Evolutionary conservation across 1,284 basidiomycete species (phyloP).

Genomic region (Puccinia novopanici): DNA sequence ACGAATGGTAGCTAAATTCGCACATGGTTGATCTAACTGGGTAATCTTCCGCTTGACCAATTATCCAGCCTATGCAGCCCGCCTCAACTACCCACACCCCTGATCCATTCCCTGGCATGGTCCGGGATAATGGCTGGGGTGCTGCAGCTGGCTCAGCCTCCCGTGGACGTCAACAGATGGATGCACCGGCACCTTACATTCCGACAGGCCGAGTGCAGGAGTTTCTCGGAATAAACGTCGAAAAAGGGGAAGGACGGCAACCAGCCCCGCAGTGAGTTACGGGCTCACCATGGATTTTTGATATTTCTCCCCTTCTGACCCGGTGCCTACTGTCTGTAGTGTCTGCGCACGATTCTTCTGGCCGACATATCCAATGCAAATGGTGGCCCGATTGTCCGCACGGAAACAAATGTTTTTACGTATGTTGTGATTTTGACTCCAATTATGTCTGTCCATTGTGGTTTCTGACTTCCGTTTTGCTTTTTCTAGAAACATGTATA

Average conservation of each 20-base stretch:
- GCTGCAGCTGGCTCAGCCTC: slow-evolving; percentile 40
- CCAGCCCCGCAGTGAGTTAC: slow-evolving; percentile 37
- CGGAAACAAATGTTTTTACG: slow-evolving; percentile 46
- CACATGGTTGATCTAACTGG: background rate
- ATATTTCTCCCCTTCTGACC: background rate
- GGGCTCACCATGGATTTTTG: background rate
- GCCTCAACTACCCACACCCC: background rate
- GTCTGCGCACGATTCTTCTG: slow-evolving; percentile 40
- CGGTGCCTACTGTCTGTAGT: background rate
- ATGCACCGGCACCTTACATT: slow-evolving; percentile 22
- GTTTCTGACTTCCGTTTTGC: too few relatives aligned
- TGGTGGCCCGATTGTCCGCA: slow-evolving; percentile 49
- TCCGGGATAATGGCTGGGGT: slow-evolving; percentile 46
- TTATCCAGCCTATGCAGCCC: slow-evolving; percentile 3
- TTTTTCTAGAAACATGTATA: too few relatives aligned
- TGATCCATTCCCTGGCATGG: slow-evolving; percentile 10
- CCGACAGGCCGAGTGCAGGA: slow-evolving; percentile 44
- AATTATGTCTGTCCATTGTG: too few relatives aligned
- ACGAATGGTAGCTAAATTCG: background rate
- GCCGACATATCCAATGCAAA: slow-evolving; percentile 49
- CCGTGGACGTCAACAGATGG: slow-evolving; percentile 9
- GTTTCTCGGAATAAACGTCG: slow-evolving; percentile 6
- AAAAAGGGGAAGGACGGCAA: slow-evolving; percentile 33
- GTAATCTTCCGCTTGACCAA: background rate
- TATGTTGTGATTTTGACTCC: slow-evolving; percentile 1